Base-by-base conservation (phyloP, 2,329 filamentous ascomycete genomes). In the Clonostachys solani region DNA sequence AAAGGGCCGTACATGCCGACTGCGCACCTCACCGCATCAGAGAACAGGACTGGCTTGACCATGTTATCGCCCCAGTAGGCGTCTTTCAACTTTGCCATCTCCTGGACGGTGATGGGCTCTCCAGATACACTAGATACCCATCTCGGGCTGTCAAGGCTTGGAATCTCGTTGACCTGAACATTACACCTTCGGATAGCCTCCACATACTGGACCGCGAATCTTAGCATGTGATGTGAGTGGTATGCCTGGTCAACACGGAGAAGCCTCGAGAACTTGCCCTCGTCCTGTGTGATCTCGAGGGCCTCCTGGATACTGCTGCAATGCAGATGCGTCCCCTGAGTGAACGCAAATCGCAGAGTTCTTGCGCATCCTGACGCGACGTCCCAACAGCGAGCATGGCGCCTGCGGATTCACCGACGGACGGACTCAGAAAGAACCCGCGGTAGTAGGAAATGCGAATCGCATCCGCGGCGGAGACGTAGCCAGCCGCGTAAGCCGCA, bases 191-290 rank as follows among this genome's bases (percentile, higher is more conserved):
- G 29, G 0, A 56, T 50, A 0, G 43, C 15, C 1, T 42, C 46
- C 6, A 55, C 33, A 29, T 57, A 60, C 2, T 45, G 47, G 12
- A 44, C 43, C 12, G 47, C 49, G 13, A 51, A 56, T 4, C 47
- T 42, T 4, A 37, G 16, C 74, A 78, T 78, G 51, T 77, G 74
- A 1, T 63, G 63, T 0, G 74, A 77, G 55, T 78, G 74, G 44
- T 77, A 78, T 0, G 73, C 74, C 0, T 64, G 72, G 42, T 75
- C 70, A 1, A 77, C 65, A 2, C 54, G 51, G 7, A 78, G 56
- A 1, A 61, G 12, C 3, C 67, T 57, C 0, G 63, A 60, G 43
- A 71, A 71, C 44, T 55, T 65, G 2, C 56, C 41, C 4, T 47
- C 45, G 6, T 46, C 52, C 6, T 58, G 49, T 1, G 61, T 36